Evolutionary conservation across 768 basidiomycete species (phyloP), one percentile per base, ranked within the genome.

Genomic region (Phlebiopsis flavidoalba): DNA sequence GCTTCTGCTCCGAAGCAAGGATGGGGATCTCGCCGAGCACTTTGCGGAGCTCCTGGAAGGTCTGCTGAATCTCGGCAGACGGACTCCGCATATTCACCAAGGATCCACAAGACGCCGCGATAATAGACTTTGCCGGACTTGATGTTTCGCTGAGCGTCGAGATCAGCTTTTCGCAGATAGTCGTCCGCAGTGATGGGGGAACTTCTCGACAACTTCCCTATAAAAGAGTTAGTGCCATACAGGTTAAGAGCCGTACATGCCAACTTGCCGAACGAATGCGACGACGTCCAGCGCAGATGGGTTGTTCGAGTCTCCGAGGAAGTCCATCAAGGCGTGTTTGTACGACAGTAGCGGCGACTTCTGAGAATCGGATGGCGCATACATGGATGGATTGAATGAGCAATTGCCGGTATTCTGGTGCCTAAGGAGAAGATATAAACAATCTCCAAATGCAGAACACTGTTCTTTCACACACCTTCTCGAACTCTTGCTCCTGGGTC

Each of bases 1-100:
- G 72, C 59, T 80, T 83, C 73, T 93, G 91, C 75, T 97, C 95
- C 0, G 89, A 88, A 1, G 96, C 93, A 50, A 98, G 75, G 58
- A 99, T 98, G 5, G 97, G 97, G n/a, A 99, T 90, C 76, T 99
- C 97, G 14, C 97, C 96, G 37, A 99, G 74, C 14, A 93, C 88
- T 69, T 87, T 86, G 58, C 95, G 80, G 48, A 98, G 79, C 72
- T 93, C 91, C 51, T 78, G 77, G 81, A 97, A 86, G 1, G 87
- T 81, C 49, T 74, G 79, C 61, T 86, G 80, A 62, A 98, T 91
- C 60, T 91, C 91, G 58, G 73, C 60, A 53, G n/a, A 81, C 74
- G 5, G 78, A 75, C 63, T 87, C 84, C 43, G 91, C 87, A 67
- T 98, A 99, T 75, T 98, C 96, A 63, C 97, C 96, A n/a, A 98